Percentiles rank a stretch among this genome's conserved stretches.
Evolutionary conservation across 192 early-diverging fungal genomes (phyloP).

Genomic region (Linnemannia exigua): DNA sequence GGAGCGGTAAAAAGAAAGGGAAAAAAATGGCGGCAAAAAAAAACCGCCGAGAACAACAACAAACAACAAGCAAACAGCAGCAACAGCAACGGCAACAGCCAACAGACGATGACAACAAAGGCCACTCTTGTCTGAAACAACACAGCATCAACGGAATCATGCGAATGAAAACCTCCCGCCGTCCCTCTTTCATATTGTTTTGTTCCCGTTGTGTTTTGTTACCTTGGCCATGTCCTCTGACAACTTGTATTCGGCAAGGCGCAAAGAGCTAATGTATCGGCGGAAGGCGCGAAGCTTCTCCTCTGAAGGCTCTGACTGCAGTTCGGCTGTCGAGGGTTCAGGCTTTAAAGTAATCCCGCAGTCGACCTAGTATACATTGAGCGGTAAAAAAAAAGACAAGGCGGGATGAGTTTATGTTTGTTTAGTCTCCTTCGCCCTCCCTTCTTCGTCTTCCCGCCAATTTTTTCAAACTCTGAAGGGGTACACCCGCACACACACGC

Average conservation of each 20-base stretch:
- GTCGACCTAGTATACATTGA: slow-evolving; percentile 53
- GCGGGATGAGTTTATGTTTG: not conserved
- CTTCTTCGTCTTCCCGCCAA: slow-evolving; percentile 12
- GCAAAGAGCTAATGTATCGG: slow-evolving; percentile 68
- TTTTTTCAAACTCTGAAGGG: slow-evolving; percentile 19
- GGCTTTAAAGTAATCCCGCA: slow-evolving; percentile 65
- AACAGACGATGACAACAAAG: too few relatives aligned
- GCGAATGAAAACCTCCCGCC: not conserved
- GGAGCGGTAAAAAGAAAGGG: not conserved
- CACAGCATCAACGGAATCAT: not conserved
- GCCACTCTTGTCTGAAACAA: not conserved
- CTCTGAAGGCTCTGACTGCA: slow-evolving; percentile 55
- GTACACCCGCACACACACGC: not conserved
- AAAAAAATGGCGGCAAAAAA: not conserved
- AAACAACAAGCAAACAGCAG: not conserved
- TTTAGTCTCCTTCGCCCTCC: not conserved
- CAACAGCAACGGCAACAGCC: not conserved
- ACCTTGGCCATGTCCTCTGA: slow-evolving; percentile 74
- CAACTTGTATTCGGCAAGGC: slow-evolving; percentile 69
- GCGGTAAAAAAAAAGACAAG: not conserved
- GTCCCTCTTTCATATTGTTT: too few relatives aligned
- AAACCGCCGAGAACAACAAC: not conserved
- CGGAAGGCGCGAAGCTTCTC: slow-evolving; percentile 66
- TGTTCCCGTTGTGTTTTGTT: not conserved
- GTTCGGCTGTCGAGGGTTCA: slow-evolving; percentile 20